A percentile compares a stretch with the other conserved stretches of the same genome.
Evolutionary conservation across 148 eudicot genomes (phyloP).

Genomic region (Limonium bicolor): DNA sequence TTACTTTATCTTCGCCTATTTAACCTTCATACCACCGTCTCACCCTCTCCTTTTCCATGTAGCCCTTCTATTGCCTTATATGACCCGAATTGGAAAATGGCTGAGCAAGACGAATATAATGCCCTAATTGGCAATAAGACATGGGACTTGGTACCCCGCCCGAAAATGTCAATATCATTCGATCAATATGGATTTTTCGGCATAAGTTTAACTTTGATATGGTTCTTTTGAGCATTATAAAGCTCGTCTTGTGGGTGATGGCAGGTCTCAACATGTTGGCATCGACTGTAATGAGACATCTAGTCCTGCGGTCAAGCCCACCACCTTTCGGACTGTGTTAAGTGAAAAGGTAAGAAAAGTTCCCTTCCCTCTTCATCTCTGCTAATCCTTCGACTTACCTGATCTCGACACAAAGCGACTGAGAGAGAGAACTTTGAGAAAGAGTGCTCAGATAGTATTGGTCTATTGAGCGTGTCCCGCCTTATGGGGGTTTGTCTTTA

Average conservation of each 20-base stretch:
- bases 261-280: neutral
- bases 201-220: constrained; percentile 6
- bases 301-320: constrained; percentile 9
- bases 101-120: neutral
- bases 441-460: too few species aligned
- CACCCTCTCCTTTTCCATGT: neutral
- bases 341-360: too few species aligned
- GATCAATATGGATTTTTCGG: constrained; percentile 9
- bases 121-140: too few species aligned
- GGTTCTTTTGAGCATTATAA: constrained; percentile 7
- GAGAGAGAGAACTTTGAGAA: too few species aligned
- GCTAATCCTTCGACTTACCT: too few species aligned
- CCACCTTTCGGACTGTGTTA: constrained; percentile 2
- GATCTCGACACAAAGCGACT: too few species aligned
- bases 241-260: constrained; percentile 11
- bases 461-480: too few species aligned
- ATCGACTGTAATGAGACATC: constrained; percentile 8
- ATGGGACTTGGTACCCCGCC: constrained; percentile 7
- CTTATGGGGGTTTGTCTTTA: too few species aligned
- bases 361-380: too few species aligned
- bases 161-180: constrained; percentile 6
- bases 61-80: neutral
- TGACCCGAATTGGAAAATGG: neutral
- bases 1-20: too few species aligned
- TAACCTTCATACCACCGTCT: neutral